A percentile compares a stretch with the other conserved stretches of the same genome.
Evolutionary conservation across 441 rosid genomes (phyloP).

Genomic region (Pelargonium australe): DNA sequence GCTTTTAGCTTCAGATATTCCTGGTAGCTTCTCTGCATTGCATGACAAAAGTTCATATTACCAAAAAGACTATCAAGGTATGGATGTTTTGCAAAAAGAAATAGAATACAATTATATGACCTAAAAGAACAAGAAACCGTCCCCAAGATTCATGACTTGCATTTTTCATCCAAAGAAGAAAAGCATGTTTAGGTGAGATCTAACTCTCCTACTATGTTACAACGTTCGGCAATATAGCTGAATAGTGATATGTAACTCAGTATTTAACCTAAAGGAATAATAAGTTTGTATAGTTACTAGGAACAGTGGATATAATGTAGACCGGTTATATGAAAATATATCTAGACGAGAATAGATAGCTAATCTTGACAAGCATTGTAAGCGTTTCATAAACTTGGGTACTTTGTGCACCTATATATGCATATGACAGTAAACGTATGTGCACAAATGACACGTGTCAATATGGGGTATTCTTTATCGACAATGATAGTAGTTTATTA

Average conservation of each 20-base stretch:
- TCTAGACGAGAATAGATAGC: too few species aligned
- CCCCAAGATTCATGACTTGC: neutral
- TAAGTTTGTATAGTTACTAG: too few species aligned
- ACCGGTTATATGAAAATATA: too few species aligned
- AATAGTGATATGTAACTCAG: too few species aligned
- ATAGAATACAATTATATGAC: neutral
- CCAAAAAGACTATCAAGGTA: neutral
- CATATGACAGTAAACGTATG: neutral
- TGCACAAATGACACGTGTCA: too few species aligned
- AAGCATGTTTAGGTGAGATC: neutral
- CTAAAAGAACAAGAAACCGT: neutral
- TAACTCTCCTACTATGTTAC: too few species aligned
- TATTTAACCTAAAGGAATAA: too few species aligned
- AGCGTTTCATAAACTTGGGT: neutral
- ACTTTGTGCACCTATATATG: neutral
- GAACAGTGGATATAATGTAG: too few species aligned
- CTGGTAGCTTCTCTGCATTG: conserved; percentile 18
- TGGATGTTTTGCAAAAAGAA: neutral
- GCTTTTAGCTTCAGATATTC: conserved; percentile 20
- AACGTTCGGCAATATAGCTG: too few species aligned
- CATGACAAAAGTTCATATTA: neutral
- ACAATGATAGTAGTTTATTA: neutral
- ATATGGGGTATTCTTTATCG: neutral
- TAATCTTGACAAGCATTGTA: too few species aligned
- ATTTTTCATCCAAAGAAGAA: neutral